Percentiles rank a stretch among this genome's conserved stretches.
phyloP scores from a whole-genome alignment of 1,284 basidiomycete species.

The Pseudozyma hubeiensis region DNA sequence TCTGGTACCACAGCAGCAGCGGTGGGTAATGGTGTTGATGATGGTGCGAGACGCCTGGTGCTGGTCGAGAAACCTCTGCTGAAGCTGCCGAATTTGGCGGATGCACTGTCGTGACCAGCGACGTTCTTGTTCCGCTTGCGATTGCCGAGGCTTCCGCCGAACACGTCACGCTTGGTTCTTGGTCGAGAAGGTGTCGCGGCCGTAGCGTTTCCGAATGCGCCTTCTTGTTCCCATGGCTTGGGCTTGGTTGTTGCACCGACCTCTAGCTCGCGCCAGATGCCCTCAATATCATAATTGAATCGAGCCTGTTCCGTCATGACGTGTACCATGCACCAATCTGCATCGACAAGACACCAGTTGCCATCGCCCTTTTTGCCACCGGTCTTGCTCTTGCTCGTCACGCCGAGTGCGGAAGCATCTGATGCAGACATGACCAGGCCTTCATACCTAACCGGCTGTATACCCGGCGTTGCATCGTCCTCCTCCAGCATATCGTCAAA shows the following conservation, averaged over 20 bases:
- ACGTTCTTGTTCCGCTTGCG: slow-evolving; percentile 13
- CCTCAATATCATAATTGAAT: slow-evolving; percentile 62
- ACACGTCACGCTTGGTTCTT: slow-evolving; percentile 25
- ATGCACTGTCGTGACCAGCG: background rate
- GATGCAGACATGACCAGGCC: slow-evolving; percentile 58
- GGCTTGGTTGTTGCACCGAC: slow-evolving; percentile 14
- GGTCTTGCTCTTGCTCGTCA: slow-evolving; percentile 40
- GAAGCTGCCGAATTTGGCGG: slow-evolving; percentile 23
- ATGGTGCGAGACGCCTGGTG: background rate
- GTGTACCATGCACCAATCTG: slow-evolving; percentile 68
- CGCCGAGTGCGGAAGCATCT: slow-evolving; percentile 35
- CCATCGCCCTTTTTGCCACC: slow-evolving; percentile 60
- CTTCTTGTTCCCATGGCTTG: slow-evolving; percentile 36
- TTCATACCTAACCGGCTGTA: slow-evolving; percentile 58
- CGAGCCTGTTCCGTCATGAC: slow-evolving; percentile 64
- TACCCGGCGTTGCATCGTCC: slow-evolving; percentile 25
- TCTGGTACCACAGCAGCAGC: slow-evolving; percentile 17
- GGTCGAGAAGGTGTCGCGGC: slow-evolving; percentile 2
- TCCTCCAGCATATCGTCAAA: slow-evolving; percentile 21
- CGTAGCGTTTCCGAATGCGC: background rate
- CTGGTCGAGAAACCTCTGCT: slow-evolving; percentile 20
- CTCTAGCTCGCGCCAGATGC: slow-evolving; percentile 56
- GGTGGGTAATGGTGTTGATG: background rate
- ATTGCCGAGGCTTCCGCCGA: slow-evolving; percentile 27
- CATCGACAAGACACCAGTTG: slow-evolving; percentile 67